Evolutionary conservation across 2,329 filamentous ascomycete species (phyloP).

Genomic region (Conoideocrella luteorostrata): DNA sequence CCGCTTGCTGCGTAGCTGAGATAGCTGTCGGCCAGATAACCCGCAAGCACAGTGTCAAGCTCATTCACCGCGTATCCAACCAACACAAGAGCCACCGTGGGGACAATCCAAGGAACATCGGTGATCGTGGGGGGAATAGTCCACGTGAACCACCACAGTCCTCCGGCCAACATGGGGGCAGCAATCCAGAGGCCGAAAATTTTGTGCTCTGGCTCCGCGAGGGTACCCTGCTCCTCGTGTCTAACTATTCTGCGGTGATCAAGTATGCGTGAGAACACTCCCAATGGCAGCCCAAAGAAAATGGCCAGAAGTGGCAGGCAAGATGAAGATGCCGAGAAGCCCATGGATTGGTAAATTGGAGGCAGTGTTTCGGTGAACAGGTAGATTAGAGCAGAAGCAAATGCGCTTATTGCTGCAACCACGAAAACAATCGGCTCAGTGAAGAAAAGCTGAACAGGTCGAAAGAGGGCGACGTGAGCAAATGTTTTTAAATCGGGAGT

Average conservation of each 20-base stretch:
- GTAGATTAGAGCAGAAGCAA: background rate
- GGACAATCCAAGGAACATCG: background rate
- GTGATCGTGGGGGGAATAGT: background rate
- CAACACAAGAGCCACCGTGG: background rate
- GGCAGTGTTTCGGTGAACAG: slow-evolving; percentile 2
- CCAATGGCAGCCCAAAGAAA: background rate
- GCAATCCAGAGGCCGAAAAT: slow-evolving; percentile 2
- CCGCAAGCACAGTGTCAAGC: background rate
- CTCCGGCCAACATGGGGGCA: background rate
- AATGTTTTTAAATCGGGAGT: slow-evolving; percentile 1
- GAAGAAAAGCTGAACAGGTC: slow-evolving; percentile 1
- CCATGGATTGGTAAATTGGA: background rate
- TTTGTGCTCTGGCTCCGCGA: background rate
- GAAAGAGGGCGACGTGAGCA: background rate
- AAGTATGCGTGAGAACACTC: background rate
- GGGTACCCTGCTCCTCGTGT: background rate
- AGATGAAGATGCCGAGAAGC: background rate
- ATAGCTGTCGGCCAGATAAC: slow-evolving; percentile 3
- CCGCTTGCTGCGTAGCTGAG: slow-evolving; percentile 2
- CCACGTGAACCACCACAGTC: slow-evolving; percentile 3
- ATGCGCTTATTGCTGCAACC: background rate
- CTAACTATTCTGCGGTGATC: background rate
- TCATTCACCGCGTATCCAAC: slow-evolving; percentile 4
- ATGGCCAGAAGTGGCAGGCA: background rate
- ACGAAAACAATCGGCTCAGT: slow-evolving; percentile 4